Base-by-base conservation (phyloP, 306 rosid species). In the Hippophae rhamnoides region DNA sequence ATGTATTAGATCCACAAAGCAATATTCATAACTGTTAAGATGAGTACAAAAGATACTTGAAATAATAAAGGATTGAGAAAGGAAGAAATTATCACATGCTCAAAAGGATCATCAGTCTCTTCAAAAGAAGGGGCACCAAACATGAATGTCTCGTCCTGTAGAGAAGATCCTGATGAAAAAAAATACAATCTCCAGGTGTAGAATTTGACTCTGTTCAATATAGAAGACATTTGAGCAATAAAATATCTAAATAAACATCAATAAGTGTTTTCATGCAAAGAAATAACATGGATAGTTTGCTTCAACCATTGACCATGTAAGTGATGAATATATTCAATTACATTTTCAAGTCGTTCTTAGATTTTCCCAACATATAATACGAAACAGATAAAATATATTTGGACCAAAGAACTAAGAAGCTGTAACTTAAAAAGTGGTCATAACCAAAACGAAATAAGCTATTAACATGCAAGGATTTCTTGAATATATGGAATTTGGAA, bases 381-480 rank as follows among this genome's bases (percentile, higher is more conserved):
- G 0, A 18, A 18, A 18, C 0, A 18, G 18, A 18, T 18, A 18
- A 18, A 18, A 18, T 18, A 18, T 18, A 18, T 18, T 18, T 18
- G 18, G 18, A 18, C 18, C 18, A 18, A 18, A 18, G 18, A 18
- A 18, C 18, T 18, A 18, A 18, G 52, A 48, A 11, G 2, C 11
- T 11, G 18, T 48, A 18, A 48, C 13, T 52, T 52, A 27, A 50
- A 23, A 7, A 5, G 10, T 49, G 63, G 48, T 54, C 13, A 26
- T 46, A 13, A 10, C 6, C 51, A 45, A 54, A 43, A 25, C 47
- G 61, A 73, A 49, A 60, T 44, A 8, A 63, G 71, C 59, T 12
- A 40, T 47, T 51, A 73, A 87, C 96, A 96, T 92, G 85, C 98
- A 92, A 41, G 95, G 98, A 60, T 92, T 87, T 70, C 95, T 92